Evolutionary conservation across 2,329 filamentous ascomycete genomes (phyloP).

Genomic region (Paracoccidioides brasiliensis): DNA sequence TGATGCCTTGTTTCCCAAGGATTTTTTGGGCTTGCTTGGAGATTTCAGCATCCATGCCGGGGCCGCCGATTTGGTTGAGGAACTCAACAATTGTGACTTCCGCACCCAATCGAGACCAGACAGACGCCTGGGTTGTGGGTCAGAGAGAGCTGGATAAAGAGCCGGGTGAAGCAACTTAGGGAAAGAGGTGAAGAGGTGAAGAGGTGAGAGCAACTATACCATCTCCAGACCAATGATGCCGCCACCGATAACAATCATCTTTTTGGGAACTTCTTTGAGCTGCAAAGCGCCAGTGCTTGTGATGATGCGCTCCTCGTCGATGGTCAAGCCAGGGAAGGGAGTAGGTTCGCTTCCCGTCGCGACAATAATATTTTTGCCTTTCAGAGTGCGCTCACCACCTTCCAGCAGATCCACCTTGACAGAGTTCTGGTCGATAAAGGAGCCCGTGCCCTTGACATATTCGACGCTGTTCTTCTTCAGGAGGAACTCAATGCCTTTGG

Average conservation of each 20-base stretch:
- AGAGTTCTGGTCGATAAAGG: constrained; percentile 80
- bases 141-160: neutral
- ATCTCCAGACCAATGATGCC: constrained; percentile 99
- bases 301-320: constrained; percentile 95
- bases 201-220: constrained; percentile 36
- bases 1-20: constrained; percentile 88
- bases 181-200: neutral
- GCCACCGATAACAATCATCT: constrained; percentile 92
- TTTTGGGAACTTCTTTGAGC: constrained; percentile 82
- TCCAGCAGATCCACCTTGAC: constrained; percentile 82
- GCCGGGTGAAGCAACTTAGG: neutral
- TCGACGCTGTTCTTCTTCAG: constrained; percentile 99
- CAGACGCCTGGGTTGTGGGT: constrained; percentile 48
- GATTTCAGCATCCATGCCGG: constrained; percentile 92
- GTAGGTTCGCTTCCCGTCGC: constrained; percentile 92
- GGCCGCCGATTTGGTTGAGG: constrained; percentile 88
- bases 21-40: constrained; percentile 87
- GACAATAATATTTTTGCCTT: constrained; percentile 95
- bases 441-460: constrained; percentile 86
- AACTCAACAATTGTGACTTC: constrained; percentile 98
- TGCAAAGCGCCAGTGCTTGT: constrained; percentile 91
- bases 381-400: constrained; percentile 75
- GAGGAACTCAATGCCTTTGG: constrained; percentile 94
- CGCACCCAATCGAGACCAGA: constrained; percentile 86
- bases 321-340: constrained; percentile 86